Percentiles rank a stretch among this genome's conserved stretches.
phyloP scores from a whole-genome alignment of 805 yeast genomes.

The Blastobotrys parvus region DNA sequence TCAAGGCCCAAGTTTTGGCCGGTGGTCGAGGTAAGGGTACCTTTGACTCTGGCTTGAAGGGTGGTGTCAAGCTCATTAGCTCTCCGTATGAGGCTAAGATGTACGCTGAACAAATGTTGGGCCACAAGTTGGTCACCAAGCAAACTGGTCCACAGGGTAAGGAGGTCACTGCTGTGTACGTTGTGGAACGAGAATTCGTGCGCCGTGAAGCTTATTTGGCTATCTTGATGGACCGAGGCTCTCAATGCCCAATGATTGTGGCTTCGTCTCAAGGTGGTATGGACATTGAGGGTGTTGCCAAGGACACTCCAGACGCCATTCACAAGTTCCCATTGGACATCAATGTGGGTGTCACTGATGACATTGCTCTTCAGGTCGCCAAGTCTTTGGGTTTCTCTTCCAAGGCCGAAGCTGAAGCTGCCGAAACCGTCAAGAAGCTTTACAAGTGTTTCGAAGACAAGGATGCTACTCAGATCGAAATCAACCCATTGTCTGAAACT shows the following conservation, averaged over 20 bases:
- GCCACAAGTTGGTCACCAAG: conserved; percentile 91
- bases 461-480: conserved; percentile 97
- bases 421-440: conserved; percentile 74
- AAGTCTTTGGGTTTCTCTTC: conserved; percentile 70
- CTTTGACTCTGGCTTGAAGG: conserved; percentile 89
- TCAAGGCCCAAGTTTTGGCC: conserved; percentile 97
- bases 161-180: conserved; percentile 91
- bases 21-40: conserved; percentile 99
- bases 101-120: conserved; percentile 81
- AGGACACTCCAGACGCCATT: conserved; percentile 82
- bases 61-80: conserved; percentile 88
- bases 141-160: conserved; percentile 98
- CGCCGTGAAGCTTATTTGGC: conserved; percentile 93
- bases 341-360: conserved; percentile 70
- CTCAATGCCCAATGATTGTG: conserved; percentile 85
- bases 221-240: conserved; percentile 86
- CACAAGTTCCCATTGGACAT: conserved; percentile 76
- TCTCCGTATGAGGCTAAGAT: conserved; percentile 81
- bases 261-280: conserved; percentile 99
- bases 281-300: conserved; percentile 99
- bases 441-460: conserved; percentile 83
- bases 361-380: conserved; percentile 69
- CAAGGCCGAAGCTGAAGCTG: conserved; percentile 77
- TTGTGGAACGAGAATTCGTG: conserved; percentile 91
- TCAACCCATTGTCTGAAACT: conserved; percentile 95